Base-by-base conservation (phyloP, 257 asterid species). In the Verbena officinalis region DNA sequence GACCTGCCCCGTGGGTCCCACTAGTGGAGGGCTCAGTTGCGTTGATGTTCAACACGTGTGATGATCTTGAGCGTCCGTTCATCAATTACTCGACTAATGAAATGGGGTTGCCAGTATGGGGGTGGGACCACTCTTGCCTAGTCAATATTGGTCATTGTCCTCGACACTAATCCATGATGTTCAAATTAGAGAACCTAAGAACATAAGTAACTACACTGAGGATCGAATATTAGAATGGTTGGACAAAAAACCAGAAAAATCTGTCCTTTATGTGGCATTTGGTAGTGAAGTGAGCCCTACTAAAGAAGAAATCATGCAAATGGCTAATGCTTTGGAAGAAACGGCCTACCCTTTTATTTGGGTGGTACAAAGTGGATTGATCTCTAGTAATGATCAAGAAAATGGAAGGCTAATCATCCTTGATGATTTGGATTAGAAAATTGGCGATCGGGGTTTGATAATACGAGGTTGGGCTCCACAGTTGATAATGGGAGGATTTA, bases 391-490 rank as follows among this genome's bases (percentile, higher is more conserved):
- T 7, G 69, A 44, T 14, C 7, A 36, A 7, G 23, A 36, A 27
- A 73, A 58, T 27, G 80, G 64, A 63, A 71, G 80, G 6, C 77
- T 55, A 30, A 7, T 30, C 46, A 51, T 68, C 23, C 84, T 80
- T 9, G 39, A 49, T 19, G 85, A 48, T 0, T 60, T 81, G 43
- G 70, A 62, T 3, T 59, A 48, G 10, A 44, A 62, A 20, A 58
- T 68, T 17, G 72, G 75, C 0, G 54, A 72, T 4, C 53, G 82
- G 27, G 90, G 78, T 5, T 42, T 84, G 66, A 17, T 81, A 8
- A 74, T 81, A 38, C 49, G 66, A n/a, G 87, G 83, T 9, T 81
- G 90, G 90, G 87, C 83, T 3, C 87, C 87, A 12, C 86, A 77
- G 46, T 38, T 78, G 30, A 80, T 80, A 6, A 49, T 83, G 0